A percentile compares a stretch with the other conserved stretches of the same genome.
Evolutionary conservation across 192 early-diverging fungal species (phyloP).

Genomic region (Gamsiella multidivaricata): DNA sequence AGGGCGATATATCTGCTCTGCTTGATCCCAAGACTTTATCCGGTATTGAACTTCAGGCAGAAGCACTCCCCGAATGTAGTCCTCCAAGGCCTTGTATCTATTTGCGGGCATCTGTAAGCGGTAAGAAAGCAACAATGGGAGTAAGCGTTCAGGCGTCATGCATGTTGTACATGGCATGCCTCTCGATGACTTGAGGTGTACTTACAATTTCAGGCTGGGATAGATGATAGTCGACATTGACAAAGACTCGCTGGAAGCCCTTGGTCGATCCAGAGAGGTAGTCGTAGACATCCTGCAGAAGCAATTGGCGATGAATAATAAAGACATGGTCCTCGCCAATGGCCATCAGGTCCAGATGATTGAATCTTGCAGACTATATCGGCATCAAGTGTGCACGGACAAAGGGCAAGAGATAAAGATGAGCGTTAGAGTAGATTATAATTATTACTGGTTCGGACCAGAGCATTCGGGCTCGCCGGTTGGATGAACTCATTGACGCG

Average conservation of each 20-base stretch:
- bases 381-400: no score
- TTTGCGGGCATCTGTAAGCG: conserved; percentile 33
- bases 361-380: conserved; percentile 37
- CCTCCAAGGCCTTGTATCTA: conserved; percentile 26
- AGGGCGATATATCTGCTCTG: conserved; percentile 16
- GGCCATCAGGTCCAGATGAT: conserved; percentile 36
- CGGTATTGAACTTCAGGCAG: conserved; percentile 24
- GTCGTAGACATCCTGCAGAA: conserved; percentile 38
- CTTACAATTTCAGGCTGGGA: conserved; percentile 45
- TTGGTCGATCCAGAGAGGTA: conserved; percentile 26
- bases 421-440: no score
- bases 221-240: conserved; percentile 49
- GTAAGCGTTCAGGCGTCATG: background rate
- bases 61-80: conserved; percentile 21
- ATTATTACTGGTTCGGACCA: no score
- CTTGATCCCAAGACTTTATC: conserved; percentile 44
- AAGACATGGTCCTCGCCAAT: conserved; percentile 50
- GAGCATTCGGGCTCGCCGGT: no score
- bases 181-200: background rate
- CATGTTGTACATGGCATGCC: no score
- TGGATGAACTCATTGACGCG: no score
- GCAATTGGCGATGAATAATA: conserved; percentile 36
- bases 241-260: conserved; percentile 42
- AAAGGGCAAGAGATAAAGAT: background rate
- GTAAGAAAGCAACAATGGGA: background rate